Evolutionary conservation across 306 rosid genomes (phyloP).

Genomic region (Rosa multiflora): DNA sequence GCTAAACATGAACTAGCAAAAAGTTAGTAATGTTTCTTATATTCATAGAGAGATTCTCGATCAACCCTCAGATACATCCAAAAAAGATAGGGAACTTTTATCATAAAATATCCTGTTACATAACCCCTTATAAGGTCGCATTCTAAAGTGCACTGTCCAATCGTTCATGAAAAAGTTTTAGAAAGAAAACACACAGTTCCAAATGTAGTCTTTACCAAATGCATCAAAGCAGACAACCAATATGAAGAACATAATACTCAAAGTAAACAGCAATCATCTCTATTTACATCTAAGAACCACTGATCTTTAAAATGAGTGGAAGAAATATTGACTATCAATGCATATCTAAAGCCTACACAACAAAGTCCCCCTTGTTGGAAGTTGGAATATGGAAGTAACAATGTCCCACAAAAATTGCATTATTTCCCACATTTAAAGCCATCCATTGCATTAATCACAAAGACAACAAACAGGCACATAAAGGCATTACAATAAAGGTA

Average conservation of each 20-base stretch:
- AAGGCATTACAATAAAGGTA: not conserved
- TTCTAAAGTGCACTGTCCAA: too few species aligned
- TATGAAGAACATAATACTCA: not conserved
- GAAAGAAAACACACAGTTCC: too few species aligned
- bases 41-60: not conserved
- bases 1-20: too few species aligned
- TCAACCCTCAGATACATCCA: too few species aligned
- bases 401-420: not conserved
- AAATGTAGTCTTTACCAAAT: too few species aligned
- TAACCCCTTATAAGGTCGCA: too few species aligned
- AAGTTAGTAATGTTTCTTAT: not conserved
- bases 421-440: not conserved
- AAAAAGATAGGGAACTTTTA: too few species aligned
- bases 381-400: not conserved
- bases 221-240: too few species aligned
- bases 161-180: too few species aligned
- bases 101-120: too few species aligned
- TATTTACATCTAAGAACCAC: not conserved
- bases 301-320: not conserved
- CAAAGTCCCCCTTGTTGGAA: not conserved
- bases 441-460: not conserved
- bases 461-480: slow-evolving; percentile 6
- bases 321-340: not conserved
- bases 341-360: not conserved
- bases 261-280: not conserved